Evolutionary conservation across 208 protist species (phyloP), one percentile per base, ranked within the genome.

Genomic region (Wallacemonas sp.): DNA sequence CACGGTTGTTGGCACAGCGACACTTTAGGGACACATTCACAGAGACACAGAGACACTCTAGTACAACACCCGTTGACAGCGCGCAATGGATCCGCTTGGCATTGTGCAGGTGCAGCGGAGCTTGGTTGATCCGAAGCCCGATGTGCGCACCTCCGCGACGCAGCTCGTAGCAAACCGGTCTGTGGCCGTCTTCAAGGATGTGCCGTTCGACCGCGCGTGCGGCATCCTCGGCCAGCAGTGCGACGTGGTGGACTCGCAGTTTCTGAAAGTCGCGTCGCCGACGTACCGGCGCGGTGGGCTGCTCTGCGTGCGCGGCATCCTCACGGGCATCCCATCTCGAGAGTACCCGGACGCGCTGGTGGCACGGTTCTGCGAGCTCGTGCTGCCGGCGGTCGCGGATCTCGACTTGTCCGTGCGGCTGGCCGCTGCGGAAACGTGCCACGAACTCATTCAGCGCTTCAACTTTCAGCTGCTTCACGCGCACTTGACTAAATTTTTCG

Each of bases 231-330:
- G 63, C 36, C 18, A 26, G 12, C 78, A 86, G 52, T 42, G 81
- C 0, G 65, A 49, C 29, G 42, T 68, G 12, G 63, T 87, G 7
- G 79, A 86, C 23, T 57, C 71, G 29, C 63, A 64, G 61, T 75
- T 87, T 31, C 50, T 94, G 29, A 46, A 66, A 38, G 74, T 67
- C 28, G 77, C 75, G 10, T 39, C 77, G 14, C 77, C 84, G 11
- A 52, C 76, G 33, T 84, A 88, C 59, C 84, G 87, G 4, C 76
- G 85, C 41, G 87, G 77, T 31, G 84, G 82, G 8, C 63, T 94
- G 16, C 42, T 78, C 28, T 76, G 66, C 5, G 46, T 89, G 22
- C 72, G 74, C 25, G 79, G 80, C 14, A 76, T 91, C 42, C 59
- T 81, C 10, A 62, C 62, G 16, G 84, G 76, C 28, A 52, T 88